Evolutionary conservation across 768 basidiomycete species (phyloP).

Genomic region (Boletus subparvulus): DNA sequence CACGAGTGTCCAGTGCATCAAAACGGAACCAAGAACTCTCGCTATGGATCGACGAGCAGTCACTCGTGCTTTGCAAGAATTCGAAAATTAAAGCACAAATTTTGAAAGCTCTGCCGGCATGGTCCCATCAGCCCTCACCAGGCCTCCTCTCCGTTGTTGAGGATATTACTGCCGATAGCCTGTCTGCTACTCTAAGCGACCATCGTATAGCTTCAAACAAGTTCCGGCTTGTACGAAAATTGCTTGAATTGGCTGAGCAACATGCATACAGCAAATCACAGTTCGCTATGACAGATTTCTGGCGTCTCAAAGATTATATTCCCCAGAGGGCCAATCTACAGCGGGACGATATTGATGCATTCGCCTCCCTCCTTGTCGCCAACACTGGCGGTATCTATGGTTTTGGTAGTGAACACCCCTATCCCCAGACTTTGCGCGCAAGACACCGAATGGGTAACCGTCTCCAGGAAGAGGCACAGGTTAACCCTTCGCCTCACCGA

Average conservation of each 20-base stretch:
- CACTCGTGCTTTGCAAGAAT: slow-evolving; percentile 41
- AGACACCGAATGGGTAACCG: slow-evolving; percentile 29
- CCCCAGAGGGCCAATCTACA: slow-evolving; percentile 54
- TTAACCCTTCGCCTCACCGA: slow-evolving; percentile 39
- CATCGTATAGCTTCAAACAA: slow-evolving; percentile 67
- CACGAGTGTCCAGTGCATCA: slow-evolving; percentile 29
- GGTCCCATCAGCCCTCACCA: slow-evolving; percentile 64
- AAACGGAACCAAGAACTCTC: slow-evolving; percentile 49
- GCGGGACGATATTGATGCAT: slow-evolving; percentile 69
- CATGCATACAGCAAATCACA: slow-evolving; percentile 40
- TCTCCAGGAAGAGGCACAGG: slow-evolving; percentile 18
- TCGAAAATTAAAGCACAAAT: slow-evolving; percentile 43
- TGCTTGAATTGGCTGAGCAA: slow-evolving; percentile 49
- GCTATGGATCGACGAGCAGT: slow-evolving; percentile 63
- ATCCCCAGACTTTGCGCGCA: slow-evolving; percentile 41
- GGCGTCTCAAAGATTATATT: slow-evolving; percentile 80
- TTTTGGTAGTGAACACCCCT: slow-evolving; percentile 52
- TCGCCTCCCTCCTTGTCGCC: slow-evolving; percentile 60
- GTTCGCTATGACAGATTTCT: slow-evolving; percentile 68
- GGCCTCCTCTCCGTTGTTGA: slow-evolving; percentile 46
- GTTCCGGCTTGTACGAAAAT: slow-evolving; percentile 68
- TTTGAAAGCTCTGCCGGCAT: slow-evolving; percentile 62
- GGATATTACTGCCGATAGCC: slow-evolving; percentile 44
- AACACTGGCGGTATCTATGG: slow-evolving; percentile 62
- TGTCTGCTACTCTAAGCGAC: slow-evolving; percentile 59